Evolutionary conservation across 2,329 filamentous ascomycete genomes (phyloP), one percentile per base, ranked within the genome.

Genomic region (Fusarium chaquense): DNA sequence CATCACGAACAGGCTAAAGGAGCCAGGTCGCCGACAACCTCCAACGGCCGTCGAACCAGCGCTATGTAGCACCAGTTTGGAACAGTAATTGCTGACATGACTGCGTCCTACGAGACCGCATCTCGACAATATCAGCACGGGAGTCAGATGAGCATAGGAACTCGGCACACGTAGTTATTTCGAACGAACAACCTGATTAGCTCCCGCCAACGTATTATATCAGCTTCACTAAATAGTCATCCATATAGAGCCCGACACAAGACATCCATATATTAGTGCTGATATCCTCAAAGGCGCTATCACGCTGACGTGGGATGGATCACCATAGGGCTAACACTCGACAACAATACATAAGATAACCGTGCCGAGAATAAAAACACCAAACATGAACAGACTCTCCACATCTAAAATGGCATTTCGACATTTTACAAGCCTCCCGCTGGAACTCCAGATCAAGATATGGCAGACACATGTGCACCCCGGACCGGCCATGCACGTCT

Each of bases 401-500:
- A 24, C 12, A 15, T 38, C 35, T n/a, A 11, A 12, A 45, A 75
- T 75, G 73, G n/a, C 68, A 6, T 76, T 75, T 20, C 60, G 47
- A 26, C 47, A 60, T 36, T 75, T 76, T 58, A 28, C 62, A 8
- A 55, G 51, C 8, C 65, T 76, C 30, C 73, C 73, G 2, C 18
- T 62, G 20, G 73, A 76, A 52, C 62, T 76, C 12, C 73, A 75
- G 57, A 62, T 60, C 3, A 71, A 73, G 45, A 59, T 75, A 41
- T 76, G 72, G 73, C 69, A 75, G 15, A 24, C 55, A 6, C 72
- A 69, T 44, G 49, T 44, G 1, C 47, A 56, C 3, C 30, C 62
- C 2, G 71, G 66, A 1, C 66, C 75, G 13, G 69, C 72, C 9
- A 76, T 77, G 68, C 74, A 77, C 26, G 26, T 77, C 22, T 75